These are phyloP conservation scores for Puccinellia tenuiflora DNA, from an alignment of 176 grass and related monocot genomes.

Conservation along the genomic window DNA sequence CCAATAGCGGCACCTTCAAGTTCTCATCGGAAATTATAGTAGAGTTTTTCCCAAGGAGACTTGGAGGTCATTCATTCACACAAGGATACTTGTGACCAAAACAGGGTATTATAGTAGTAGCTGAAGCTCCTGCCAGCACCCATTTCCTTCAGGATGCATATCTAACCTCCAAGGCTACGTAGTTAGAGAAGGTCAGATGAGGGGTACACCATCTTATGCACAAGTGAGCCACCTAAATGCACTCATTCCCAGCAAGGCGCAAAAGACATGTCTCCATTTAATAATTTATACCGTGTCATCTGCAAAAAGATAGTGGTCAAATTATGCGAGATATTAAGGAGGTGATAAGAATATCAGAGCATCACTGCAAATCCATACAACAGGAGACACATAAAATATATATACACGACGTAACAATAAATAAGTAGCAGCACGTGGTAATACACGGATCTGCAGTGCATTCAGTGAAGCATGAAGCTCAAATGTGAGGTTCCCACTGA, in stretches of 20 bases:
- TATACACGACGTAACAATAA: not conserved
- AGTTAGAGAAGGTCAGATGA: not conserved
- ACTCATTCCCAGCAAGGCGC: too few species aligned
- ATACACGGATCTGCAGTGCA: not conserved
- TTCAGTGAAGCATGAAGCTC: not conserved
- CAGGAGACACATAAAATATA: not conserved
- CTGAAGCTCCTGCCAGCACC: too few species aligned
- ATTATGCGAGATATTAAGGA: not conserved
- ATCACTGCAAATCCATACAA: not conserved
- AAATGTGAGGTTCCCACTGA: not conserved
- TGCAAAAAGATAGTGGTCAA: not conserved
- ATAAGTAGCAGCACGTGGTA: not conserved
- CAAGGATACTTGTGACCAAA: not conserved
- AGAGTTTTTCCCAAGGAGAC: not conserved
- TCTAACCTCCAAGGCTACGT: not conserved
- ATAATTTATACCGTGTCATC: not conserved
- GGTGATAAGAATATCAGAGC: not conserved
- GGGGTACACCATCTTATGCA: not conserved
- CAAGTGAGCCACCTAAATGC: too few species aligned
- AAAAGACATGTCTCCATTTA: not conserved
- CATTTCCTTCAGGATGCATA: not conserved
- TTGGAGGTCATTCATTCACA: not conserved
- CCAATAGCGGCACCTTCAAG: not conserved
- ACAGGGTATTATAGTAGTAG: too few species aligned
- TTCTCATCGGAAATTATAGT: not conserved